Evolutionary conservation across 192 early-diverging fungal species (phyloP).

Genomic region (Funneliformis mosseae): DNA sequence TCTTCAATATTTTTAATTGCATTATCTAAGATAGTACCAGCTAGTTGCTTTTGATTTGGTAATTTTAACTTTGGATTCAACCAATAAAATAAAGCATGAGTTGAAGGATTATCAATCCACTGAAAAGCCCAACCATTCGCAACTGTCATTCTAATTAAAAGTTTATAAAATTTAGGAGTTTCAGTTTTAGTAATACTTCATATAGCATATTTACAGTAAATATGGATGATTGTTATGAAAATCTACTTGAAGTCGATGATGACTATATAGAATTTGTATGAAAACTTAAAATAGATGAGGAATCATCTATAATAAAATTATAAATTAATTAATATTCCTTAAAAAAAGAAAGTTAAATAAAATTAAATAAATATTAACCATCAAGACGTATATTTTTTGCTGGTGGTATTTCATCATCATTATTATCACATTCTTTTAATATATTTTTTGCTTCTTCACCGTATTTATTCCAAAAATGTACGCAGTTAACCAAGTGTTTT

Average conservation of each 20-base stretch:
- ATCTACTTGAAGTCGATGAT: too few species aligned
- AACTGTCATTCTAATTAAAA: background rate
- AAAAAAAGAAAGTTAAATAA: too few species aligned
- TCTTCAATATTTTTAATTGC: background rate
- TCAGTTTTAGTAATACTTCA: too few species aligned
- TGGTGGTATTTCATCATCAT: too few species aligned
- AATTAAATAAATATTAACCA: background rate
- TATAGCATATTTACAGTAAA: too few species aligned
- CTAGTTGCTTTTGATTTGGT: background rate
- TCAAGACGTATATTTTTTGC: too few species aligned
- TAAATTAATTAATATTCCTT: background rate
- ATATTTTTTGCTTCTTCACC: too few species aligned
- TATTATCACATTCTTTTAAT: too few species aligned
- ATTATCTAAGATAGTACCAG: background rate
- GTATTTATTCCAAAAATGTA: too few species aligned
- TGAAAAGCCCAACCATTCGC: slow-evolving; percentile 2
- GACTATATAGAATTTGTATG: background rate
- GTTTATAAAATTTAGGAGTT: background rate
- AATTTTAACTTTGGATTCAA: slow-evolving; percentile 14
- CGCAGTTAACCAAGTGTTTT: too few species aligned
- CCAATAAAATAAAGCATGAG: background rate
- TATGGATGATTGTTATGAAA: too few species aligned
- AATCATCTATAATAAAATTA: background rate
- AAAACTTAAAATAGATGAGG: too few species aligned
- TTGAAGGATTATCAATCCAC: background rate